Conservation (phyloP, 1,284 basidiomycete species). For the Psilocybe mexicana region DNA sequence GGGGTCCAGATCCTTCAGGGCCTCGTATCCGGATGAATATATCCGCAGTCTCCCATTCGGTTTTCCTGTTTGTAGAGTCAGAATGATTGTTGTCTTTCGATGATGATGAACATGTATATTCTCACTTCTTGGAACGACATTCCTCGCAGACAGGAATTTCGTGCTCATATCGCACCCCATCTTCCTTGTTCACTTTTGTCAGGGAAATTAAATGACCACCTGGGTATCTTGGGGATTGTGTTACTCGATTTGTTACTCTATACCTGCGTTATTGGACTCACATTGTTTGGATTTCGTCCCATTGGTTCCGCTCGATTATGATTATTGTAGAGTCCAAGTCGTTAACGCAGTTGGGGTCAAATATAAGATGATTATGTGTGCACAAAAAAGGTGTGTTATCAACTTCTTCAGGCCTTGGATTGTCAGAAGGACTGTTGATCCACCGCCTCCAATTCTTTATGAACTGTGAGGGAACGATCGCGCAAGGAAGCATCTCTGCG, state of each 20-base stretch:
- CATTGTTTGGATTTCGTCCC: slow-evolving; percentile 59
- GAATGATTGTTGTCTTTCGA: background rate
- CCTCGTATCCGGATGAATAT: slow-evolving; percentile 47
- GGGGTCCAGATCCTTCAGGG: slow-evolving; percentile 18
- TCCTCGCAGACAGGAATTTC: slow-evolving; percentile 57
- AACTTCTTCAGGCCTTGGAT: slow-evolving; percentile 55
- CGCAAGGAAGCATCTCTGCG: slow-evolving; percentile 50
- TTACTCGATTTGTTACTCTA: slow-evolving; percentile 10
- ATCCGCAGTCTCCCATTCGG: slow-evolving; percentile 51
- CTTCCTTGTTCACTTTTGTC: slow-evolving; percentile 39
- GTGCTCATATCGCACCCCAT: slow-evolving; percentile 41
- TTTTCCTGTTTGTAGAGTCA: slow-evolving; percentile 38
- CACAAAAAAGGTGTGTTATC: slow-evolving; percentile 69
- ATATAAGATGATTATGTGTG: slow-evolving; percentile 59
- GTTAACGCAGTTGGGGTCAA: slow-evolving; percentile 62
- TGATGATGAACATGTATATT: slow-evolving; percentile 7
- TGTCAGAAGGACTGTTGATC: slow-evolving; percentile 58
- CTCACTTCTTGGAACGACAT: slow-evolving; percentile 63
- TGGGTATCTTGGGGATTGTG: slow-evolving; percentile 48
- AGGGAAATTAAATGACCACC: slow-evolving; percentile 58
- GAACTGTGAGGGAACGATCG: slow-evolving; percentile 62
- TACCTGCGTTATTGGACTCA: slow-evolving; percentile 35
- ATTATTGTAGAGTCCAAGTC: slow-evolving; percentile 58
- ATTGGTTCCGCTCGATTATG: slow-evolving; percentile 61
- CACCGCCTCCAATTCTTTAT: slow-evolving; percentile 68